Evolutionary conservation across 169 alveolate genomes (phyloP), one percentile per base, ranked within the genome.

Genomic region (Toxoplasma gondii): DNA sequence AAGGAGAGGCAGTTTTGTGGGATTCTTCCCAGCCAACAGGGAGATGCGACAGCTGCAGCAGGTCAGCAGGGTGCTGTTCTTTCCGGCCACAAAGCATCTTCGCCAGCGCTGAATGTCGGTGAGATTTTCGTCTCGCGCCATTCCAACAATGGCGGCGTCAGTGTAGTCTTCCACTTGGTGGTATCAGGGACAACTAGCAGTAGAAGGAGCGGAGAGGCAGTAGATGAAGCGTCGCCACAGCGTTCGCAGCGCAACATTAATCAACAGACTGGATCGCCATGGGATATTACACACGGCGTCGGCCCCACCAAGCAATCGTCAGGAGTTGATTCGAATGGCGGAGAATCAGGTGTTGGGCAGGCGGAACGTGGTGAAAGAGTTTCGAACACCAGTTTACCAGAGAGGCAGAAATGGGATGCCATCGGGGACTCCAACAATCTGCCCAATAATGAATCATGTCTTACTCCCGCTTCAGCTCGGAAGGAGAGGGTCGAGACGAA

Each of bases 51-150:
- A 64, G 74, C 9, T 12, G 74, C 7, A 4, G 24, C 74, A 22
- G 74, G 74, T 12, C n/a, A 64, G 74, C 74, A 16, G 24, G 74
- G 74, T 1, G n/a, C 31, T 16, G 24, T 19, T 64, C 29, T 27
- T 4, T 64, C 74, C 29, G 74, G 22, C 12, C 58, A 49, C 58
- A 49, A 4, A 49, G 82, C 49, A 17, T 19, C 24, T n/a, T 45
- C 64, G 58, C 38, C 90, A 0, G 44, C 44, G 4, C 90, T 82
- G 22, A 39, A 82, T 1, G 69, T 82, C 34, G 90, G 90, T 22
- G 90, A 82, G 29, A 41, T 82, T 19, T 82, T 82, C 39, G 39
- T 82, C 53, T 82, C 90, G 4, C 90, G 90, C n/a, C 90, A 82
- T 41, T 82, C 90, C n/a, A 82, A 82, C 41, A 44, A 36, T 19